Base-by-base conservation (phyloP, 192 early-diverging fungal species). In the Helicostylum pulchrum region DNA sequence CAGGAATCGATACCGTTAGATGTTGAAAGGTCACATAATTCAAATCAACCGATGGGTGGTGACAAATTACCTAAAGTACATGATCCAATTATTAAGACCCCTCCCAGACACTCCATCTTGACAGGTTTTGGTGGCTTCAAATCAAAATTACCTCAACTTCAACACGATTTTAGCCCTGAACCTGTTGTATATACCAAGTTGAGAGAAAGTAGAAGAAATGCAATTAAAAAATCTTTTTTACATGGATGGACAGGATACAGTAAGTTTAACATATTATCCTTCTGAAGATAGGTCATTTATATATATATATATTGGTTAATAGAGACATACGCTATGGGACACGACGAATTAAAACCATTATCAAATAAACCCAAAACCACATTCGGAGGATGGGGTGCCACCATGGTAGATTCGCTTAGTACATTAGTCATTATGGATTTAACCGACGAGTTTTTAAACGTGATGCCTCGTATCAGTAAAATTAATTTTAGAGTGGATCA, bases 371-470 rank as follows among this genome's bases (percentile, higher is more conserved):
- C 46, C 21, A 39, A 17, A 14, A 62, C 81, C 57, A 21, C 31
- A 3, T 81, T 80, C 62, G 78, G 75, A 49, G 79, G 79, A n/a
- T 86, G 82, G 84, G 84, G 80, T 1, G 83, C 83, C 3, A 94
- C 93, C 0, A 83, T 94, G 53, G 77, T 96, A 53, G 95, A 97
- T 67, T 77, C 91, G 4, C 78, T 97, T 30, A 91, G 92, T 60
- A 96, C 95, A 3, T 79, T 96, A 54, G 76, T 85, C 36, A 85
- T 97, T 48, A 91, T 95, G 92, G 90, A 80, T 44, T 76, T 97
- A 19, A 73, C 82, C 42, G 74, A 87, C 20, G 91, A 95, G 62
- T 93, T 90, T 71, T 71, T 85, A 31, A 75, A 79, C 47, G 88
- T 88, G 0, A 72, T 90, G 58, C 72, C 87, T 0, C 79, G 85